These are phyloP conservation scores for Cyberlindnera saturnus DNA, from an alignment of 805 yeast species.

Conservation along the genomic window DNA sequence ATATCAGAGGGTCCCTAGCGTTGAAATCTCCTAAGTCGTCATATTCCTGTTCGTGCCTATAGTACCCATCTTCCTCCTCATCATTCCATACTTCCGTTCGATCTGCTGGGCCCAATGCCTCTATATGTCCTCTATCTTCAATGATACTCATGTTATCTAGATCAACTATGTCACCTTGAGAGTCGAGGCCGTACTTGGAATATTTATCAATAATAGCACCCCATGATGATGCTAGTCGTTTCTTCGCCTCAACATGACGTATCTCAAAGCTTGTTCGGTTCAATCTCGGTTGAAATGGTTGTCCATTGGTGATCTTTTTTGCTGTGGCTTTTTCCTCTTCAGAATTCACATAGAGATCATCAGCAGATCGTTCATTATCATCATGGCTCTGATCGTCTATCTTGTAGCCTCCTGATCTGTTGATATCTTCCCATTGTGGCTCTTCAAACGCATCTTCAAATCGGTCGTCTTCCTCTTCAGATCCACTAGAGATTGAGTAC, in stretches of 20 bases:
- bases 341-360: conserved; percentile 2
- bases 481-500: too few relatives aligned
- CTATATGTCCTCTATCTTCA: conserved; percentile 19
- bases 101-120: conserved; percentile 2
- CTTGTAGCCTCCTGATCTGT: too few relatives aligned
- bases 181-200: conserved; percentile 21
- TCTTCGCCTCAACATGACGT: conserved; percentile 14
- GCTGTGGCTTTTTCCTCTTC: conserved; percentile 4
- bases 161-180: conserved; percentile 32
- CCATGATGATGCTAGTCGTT: conserved; percentile 26
- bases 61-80: too few relatives aligned
- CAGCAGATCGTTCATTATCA: not conserved
- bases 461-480: not conserved
- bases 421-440: too few relatives aligned
- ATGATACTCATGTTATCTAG: conserved; percentile 16
- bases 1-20: too few relatives aligned
- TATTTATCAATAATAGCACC: conserved; percentile 27
- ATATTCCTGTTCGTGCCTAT: too few relatives aligned
- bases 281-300: conserved; percentile 3
- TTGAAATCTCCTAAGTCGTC: too few relatives aligned
- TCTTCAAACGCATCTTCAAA: not conserved
- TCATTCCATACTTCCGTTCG: conserved; percentile 16
- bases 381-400: too few relatives aligned
- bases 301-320: conserved; percentile 3
- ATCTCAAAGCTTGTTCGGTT: not conserved